Evolutionary conservation across 202 grass and related monocot species (phyloP), one percentile per base, ranked within the genome.

Genomic region (Dendrocalamus latiflorus): DNA sequence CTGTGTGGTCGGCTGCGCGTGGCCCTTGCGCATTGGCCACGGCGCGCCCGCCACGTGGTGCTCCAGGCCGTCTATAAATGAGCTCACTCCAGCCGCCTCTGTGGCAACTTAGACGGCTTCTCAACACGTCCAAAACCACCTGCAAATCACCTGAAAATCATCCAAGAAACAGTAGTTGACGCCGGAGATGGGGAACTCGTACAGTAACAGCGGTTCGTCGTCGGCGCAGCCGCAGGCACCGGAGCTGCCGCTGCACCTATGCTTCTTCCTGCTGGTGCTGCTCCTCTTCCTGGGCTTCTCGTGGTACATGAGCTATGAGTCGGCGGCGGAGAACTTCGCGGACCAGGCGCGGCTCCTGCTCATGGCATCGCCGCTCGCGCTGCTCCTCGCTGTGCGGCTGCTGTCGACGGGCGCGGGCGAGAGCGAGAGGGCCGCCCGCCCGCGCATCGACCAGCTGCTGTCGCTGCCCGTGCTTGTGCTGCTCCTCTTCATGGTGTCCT

Each of bases 401-500:
- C 81, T 97, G 61, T 91, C 91, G 42, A 43, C 10, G 25, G 34
- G 81, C 34, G 53, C 18, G 5, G 66, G 77, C 2, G 24, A 36
- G 9, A 73, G 48, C 6, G 49, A 21, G 25, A 70, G 65, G 0
- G 48, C 36, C 2, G 70, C 26, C 11, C 24, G 49, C 0, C 45
- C 72, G 72, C 21, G 72, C 26, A 49, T 73, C n/a, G 73, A 77
- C 17, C 58, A 76, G 26, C 20, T 89, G 48, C 48, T 83, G 34
- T 82, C 79, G 15, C 70, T 91, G 56, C 89, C 90, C 38, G 73
- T 93, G 14, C 83, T 98, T 45, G n/a, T 93, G 56, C 79, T 98
- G 37, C 87, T 98, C 77, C 38, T 95, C 81, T 85, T 98, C 74
- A 95, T 93, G 93, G 87, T 98, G 57, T 95, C 85, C 60, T 98